Evolutionary conservation across 805 yeast genomes (phyloP).

Genomic region (Metschnikowia amazonensis): DNA sequence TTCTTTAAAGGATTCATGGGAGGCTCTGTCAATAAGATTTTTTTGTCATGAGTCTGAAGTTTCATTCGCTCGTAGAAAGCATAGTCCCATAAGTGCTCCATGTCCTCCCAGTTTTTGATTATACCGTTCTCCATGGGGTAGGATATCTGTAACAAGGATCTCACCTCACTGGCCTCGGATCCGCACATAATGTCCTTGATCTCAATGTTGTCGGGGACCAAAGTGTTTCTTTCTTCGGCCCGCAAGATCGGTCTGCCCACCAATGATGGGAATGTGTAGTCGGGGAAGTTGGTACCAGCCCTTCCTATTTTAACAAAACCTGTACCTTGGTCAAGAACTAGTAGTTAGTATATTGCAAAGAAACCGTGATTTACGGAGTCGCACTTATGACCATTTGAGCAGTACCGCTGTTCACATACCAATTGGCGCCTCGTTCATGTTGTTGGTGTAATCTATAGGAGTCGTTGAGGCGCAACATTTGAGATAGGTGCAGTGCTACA

Average conservation of each 20-base stretch:
- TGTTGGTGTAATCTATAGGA: not conserved
- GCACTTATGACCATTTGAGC: not conserved
- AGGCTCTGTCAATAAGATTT: conserved; percentile 90
- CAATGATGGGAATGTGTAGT: conserved; percentile 92
- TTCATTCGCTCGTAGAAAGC: conserved; percentile 91
- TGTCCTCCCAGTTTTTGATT: conserved; percentile 94
- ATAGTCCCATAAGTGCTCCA: conserved; percentile 98
- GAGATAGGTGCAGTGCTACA: conserved; percentile 5
- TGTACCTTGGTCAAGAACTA: conserved; percentile 97
- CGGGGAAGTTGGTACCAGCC: conserved; percentile 96
- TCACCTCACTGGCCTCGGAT: conserved; percentile 85
- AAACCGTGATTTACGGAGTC: not conserved
- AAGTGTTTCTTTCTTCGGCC: conserved; percentile 80
- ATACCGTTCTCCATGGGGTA: conserved; percentile 99
- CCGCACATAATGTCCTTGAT: conserved; percentile 98
- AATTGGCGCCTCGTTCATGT: conserved; percentile 20
- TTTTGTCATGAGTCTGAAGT: conserved; percentile 67
- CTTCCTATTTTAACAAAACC: conserved; percentile 97
- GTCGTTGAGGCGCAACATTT: conserved; percentile 15
- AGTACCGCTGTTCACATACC: conserved; percentile 12
- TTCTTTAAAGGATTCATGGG: conserved; percentile 95
- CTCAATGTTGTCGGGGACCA: conserved; percentile 57
- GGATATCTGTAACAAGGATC: conserved; percentile 86
- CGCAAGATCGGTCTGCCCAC: conserved; percentile 96
- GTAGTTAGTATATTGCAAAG: conserved; percentile 13